Percentiles rank a stretch among this genome's conserved stretches.
Evolutionary conservation across 805 yeast species (phyloP).

Genomic region (Wickerhamomyces chaumierensis): DNA sequence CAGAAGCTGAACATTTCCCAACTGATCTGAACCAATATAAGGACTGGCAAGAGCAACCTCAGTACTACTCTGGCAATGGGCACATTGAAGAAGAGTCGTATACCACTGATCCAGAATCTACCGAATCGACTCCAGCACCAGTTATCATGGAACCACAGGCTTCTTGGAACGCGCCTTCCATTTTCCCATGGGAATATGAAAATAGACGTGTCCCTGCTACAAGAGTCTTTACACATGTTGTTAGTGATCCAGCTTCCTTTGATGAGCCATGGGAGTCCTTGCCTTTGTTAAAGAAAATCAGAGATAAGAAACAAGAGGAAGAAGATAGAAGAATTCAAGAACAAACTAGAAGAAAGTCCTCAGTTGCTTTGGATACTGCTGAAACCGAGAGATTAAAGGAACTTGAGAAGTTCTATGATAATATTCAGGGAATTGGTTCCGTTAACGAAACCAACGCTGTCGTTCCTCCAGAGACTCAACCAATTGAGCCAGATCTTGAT

Average conservation of each 20-base stretch:
- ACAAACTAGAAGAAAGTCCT: slow-evolving; percentile 8
- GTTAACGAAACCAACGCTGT: not conserved
- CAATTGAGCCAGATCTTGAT: not conserved
- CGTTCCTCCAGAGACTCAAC: slow-evolving; percentile 1
- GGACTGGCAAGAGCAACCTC: slow-evolving; percentile 11
- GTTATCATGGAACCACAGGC: not conserved
- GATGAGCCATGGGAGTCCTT: slow-evolving; percentile 12
- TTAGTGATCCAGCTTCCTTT: slow-evolving; percentile 2
- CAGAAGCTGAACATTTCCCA: slow-evolving; percentile 19
- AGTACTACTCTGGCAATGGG: not conserved
- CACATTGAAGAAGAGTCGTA: slow-evolving; percentile 1
- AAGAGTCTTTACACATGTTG: slow-evolving; percentile 13
- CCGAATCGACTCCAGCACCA: no score
- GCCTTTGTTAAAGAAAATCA: slow-evolving; percentile 14
- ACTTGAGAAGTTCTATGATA: slow-evolving; percentile 6
- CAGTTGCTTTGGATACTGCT: slow-evolving; percentile 3
- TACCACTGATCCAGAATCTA: no score
- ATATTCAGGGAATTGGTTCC: not conserved
- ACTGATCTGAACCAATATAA: slow-evolving; percentile 7
- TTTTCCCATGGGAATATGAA: slow-evolving; percentile 23
- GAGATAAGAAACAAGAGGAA: slow-evolving; percentile 6
- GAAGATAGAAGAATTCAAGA: slow-evolving; percentile 9
- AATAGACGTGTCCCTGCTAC: slow-evolving; percentile 8
- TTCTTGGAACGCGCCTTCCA: slow-evolving; percentile 11
- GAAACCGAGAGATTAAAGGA: slow-evolving; percentile 13